Percentiles rank a stretch among this genome's conserved stretches.
Conservation (phyloP, 1,139 yeast species). For the Debaryomyces singareniensis region DNA sequence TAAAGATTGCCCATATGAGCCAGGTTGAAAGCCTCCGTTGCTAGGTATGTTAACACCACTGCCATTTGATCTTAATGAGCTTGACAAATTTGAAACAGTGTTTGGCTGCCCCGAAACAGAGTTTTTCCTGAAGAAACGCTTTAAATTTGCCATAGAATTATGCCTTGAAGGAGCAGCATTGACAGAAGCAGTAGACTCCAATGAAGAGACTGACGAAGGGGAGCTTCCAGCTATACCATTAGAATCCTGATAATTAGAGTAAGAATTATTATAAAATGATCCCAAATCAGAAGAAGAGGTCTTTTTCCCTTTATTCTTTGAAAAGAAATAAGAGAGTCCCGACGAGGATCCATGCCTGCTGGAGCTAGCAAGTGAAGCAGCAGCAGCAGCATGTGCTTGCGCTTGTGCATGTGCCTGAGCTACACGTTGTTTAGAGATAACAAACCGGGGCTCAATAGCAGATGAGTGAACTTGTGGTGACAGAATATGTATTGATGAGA, state of each 20-base stretch:
- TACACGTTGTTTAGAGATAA: slow-evolving; percentile 65
- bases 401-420: slow-evolving; percentile 48
- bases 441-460: slow-evolving; percentile 65
- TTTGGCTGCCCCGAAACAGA: slow-evolving; percentile 20
- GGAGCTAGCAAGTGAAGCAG: slow-evolving; percentile 22
- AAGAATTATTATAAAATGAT: slow-evolving; percentile 37
- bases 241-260: slow-evolving; percentile 19
- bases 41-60: slow-evolving; percentile 15
- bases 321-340: slow-evolving; percentile 42
- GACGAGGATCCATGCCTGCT: slow-evolving; percentile 41
- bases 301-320: slow-evolving; percentile 26
- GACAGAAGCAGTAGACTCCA: slow-evolving; percentile 26
- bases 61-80: slow-evolving; percentile 31
- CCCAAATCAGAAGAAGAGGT: slow-evolving; percentile 40
- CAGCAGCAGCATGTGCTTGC: slow-evolving; percentile 18
- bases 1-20: slow-evolving; percentile 13
- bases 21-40: slow-evolving; percentile 11
- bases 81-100: slow-evolving; percentile 31
- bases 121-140: slow-evolving; percentile 52
- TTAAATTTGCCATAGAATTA: slow-evolving; percentile 70
- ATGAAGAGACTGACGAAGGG: slow-evolving; percentile 34
- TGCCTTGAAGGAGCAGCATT: slow-evolving; percentile 35
- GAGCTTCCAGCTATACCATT: slow-evolving; percentile 20
- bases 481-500: slow-evolving; percentile 56
- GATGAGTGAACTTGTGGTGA: slow-evolving; percentile 56